Percentiles rank a stretch among this genome's conserved stretches.
Conservation (phyloP, 2,329 filamentous ascomycete species). For the Zymoseptoria pseudotritici region DNA sequence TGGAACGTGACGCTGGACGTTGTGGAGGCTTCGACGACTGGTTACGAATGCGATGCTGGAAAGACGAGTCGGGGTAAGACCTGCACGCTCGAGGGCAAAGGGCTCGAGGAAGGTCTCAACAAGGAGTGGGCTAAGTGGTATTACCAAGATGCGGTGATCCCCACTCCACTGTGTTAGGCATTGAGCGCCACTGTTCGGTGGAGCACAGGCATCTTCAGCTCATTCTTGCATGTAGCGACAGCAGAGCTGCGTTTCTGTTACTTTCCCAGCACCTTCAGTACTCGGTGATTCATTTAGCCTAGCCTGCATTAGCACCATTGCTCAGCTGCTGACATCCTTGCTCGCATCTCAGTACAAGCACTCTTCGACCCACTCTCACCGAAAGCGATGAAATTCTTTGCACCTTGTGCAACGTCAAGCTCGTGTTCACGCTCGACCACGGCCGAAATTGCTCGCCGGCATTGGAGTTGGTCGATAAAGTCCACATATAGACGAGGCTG, state of each 20-base stretch:
- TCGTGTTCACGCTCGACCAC: not conserved
- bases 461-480: not conserved
- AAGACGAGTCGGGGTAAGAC: not conserved
- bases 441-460: not conserved
- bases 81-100: not conserved
- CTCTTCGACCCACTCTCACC: not conserved
- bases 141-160: not conserved
- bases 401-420: not conserved
- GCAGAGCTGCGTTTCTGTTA: no score
- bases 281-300: no score
- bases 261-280: no score
- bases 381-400: not conserved
- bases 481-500: not conserved
- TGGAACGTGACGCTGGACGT: not conserved
- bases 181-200: not conserved
- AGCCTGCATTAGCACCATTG: no score
- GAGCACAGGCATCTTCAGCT: no score
- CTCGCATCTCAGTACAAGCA: not conserved
- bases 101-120: not conserved
- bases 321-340: no score
- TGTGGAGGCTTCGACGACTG: not conserved
- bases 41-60: not conserved
- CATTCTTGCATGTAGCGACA: no score
- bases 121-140: not conserved
- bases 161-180: not conserved